These are phyloP conservation scores for Rhodomyrtus psidioides DNA, from an alignment of 441 rosid species.

Conservation along the genomic window DNA sequence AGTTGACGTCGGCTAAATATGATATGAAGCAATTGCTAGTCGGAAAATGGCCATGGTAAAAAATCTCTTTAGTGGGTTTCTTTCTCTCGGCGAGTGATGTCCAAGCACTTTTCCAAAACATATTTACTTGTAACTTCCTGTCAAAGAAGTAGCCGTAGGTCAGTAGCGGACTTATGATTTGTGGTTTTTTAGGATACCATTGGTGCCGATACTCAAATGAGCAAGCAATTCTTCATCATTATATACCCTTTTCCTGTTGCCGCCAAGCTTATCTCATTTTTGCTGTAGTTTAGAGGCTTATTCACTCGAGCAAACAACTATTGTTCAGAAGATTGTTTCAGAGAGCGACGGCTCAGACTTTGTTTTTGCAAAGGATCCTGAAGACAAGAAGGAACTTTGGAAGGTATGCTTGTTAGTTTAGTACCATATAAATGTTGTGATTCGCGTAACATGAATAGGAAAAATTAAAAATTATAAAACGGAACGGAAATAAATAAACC, in stretches of 20 bases:
- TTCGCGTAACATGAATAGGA: too few species aligned
- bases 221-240: neutral
- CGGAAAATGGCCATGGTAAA: too few species aligned
- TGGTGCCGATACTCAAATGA: neutral
- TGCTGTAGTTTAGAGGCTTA: slow-evolving; percentile 54
- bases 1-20: too few species aligned
- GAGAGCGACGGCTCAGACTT: slow-evolving; percentile 83
- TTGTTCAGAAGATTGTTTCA: slow-evolving; percentile 79
- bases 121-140: neutral
- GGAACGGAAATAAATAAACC: too few species aligned
- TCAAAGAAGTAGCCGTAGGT: neutral
- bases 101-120: neutral
- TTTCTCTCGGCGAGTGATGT: neutral
- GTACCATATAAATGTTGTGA: neutral
- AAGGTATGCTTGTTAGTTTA: slow-evolving; percentile 37
- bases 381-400: slow-evolving; percentile 91
- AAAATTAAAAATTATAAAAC: too few species aligned
- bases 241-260: neutral
- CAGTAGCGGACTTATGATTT: neutral
- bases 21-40: too few species aligned
- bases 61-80: neutral
- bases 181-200: neutral
- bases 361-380: slow-evolving; percentile 74
- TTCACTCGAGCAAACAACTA: slow-evolving; percentile 71
- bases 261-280: neutral